Conservation (phyloP, 2,329 filamentous ascomycete genomes). For the Monosporascus sp. region DNA sequence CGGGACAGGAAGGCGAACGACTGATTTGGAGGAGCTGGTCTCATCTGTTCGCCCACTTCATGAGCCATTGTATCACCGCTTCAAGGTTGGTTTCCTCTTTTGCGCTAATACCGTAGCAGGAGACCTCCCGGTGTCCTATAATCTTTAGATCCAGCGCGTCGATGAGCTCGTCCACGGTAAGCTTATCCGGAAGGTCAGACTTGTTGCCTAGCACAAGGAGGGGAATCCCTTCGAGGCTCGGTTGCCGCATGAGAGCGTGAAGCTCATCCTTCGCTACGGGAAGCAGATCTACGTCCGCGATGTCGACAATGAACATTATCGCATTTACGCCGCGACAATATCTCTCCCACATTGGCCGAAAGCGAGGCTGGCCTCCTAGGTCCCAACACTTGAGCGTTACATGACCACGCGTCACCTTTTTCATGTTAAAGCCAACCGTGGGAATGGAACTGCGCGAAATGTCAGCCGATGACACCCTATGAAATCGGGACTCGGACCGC, state of each 20-base stretch:
- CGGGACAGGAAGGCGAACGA: conserved; percentile 4
- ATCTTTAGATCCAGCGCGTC: conserved; percentile 84
- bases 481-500: conserved; percentile 13
- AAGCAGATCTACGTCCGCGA: conserved; percentile 75
- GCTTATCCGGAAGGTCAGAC: conserved; percentile 84
- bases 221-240: conserved; percentile 81
- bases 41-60: conserved; percentile 78
- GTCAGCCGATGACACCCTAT: conserved; percentile 27
- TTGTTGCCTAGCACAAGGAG: conserved; percentile 95
- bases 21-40: conserved; percentile 1
- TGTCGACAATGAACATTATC: conserved; percentile 98
- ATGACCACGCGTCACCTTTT: conserved; percentile 94
- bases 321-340: conserved; percentile 97
- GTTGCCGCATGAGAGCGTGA: conserved; percentile 80
- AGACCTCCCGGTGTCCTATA: conserved; percentile 88
- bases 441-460: conserved; percentile 75
- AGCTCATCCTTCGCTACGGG: conserved; percentile 88
- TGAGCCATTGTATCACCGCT: conserved; percentile 92
- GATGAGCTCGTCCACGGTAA: conserved; percentile 92
- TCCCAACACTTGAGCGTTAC: conserved; percentile 99
- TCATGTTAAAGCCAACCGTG: conserved; percentile 99
- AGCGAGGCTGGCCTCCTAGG: conserved; percentile 91
- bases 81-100: conserved; percentile 99
- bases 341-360: conserved; percentile 98
- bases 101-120: conserved; percentile 96